These are phyloP conservation scores for Asterionellopsis glacialis DNA, from an alignment of 108 stramenopile species.

Conservation along the genomic window DNA sequence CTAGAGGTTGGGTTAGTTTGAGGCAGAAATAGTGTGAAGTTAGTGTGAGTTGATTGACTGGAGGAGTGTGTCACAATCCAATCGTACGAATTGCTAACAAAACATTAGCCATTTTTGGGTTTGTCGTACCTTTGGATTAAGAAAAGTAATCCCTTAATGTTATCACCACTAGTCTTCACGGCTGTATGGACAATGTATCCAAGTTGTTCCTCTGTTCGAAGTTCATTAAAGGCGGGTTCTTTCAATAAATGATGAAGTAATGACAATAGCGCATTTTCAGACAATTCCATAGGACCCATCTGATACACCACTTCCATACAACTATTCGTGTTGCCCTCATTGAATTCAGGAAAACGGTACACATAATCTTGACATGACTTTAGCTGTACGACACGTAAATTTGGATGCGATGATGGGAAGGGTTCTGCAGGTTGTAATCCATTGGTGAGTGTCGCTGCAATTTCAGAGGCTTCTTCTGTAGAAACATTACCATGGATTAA, in stretches of 20 bases:
- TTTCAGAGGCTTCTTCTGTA: slow-evolving; percentile 39
- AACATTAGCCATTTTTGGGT: too few species aligned
- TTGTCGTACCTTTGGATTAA: slow-evolving; percentile 59
- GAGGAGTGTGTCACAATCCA: too few species aligned
- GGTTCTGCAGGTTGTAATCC: slow-evolving; percentile 11
- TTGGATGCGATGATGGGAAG: slow-evolving; percentile 5
- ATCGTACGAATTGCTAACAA: too few species aligned
- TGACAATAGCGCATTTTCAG: slow-evolving; percentile 36
- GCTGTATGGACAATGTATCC: slow-evolving; percentile 82
- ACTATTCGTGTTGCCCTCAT: slow-evolving; percentile 48
- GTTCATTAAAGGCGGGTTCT: slow-evolving; percentile 82
- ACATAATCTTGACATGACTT: slow-evolving; percentile 17
- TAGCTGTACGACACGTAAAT: slow-evolving; percentile 53
- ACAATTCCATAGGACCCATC: slow-evolving; percentile 30
- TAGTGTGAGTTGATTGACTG: too few species aligned
- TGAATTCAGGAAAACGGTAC: slow-evolving; percentile 40
- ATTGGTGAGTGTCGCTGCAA: slow-evolving; percentile 20
- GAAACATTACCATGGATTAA: slow-evolving; percentile 75
- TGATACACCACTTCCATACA: slow-evolving; percentile 29
- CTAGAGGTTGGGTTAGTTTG: too few species aligned
- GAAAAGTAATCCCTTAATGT: slow-evolving; percentile 53
- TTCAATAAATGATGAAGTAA: slow-evolving; percentile 63
- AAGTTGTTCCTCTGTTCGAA: slow-evolving; percentile 88
- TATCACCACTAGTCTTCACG: slow-evolving; percentile 47
- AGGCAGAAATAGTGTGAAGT: too few species aligned